These are phyloP conservation scores for Hymenochaete sp. DNA, from an alignment of 1,284 basidiomycete species.

Conservation along the genomic window DNA sequence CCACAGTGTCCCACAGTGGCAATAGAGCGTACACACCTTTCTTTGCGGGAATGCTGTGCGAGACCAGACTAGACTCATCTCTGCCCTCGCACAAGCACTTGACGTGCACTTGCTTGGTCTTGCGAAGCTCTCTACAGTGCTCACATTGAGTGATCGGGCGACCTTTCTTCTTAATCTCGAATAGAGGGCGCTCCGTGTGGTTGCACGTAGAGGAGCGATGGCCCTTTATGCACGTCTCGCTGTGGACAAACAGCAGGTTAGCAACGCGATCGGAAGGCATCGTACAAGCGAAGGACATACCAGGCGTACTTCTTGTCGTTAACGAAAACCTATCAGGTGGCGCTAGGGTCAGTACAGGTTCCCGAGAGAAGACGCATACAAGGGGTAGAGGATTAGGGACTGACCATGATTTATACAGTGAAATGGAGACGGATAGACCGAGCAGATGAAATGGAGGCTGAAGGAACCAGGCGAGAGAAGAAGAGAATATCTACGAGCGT, in stretches of 20 bases:
- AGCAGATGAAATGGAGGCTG: conserved; percentile 29
- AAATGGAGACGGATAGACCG: conserved; percentile 11
- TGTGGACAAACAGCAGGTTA: conserved; percentile 24
- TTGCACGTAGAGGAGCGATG: conserved; percentile 72
- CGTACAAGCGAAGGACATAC: conserved; percentile 32
- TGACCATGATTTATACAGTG: conserved; percentile 13
- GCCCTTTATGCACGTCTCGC: conserved; percentile 78
- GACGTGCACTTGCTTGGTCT: conserved; percentile 65
- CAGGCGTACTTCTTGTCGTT: conserved; percentile 77
- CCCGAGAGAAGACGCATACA: neutral
- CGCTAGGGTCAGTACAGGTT: neutral
- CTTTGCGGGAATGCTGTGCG: conserved; percentile 32
- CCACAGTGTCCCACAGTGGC: conserved; percentile 36
- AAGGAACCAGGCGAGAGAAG: no score
- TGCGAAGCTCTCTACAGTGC: conserved; percentile 67
- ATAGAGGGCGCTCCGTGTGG: conserved; percentile 68
- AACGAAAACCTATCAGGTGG: conserved; percentile 51
- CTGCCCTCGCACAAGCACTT: conserved; percentile 51
- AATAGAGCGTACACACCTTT: conserved; percentile 48
- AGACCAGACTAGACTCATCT: conserved; percentile 27
- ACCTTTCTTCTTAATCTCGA: conserved; percentile 77
- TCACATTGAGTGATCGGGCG: conserved; percentile 75
- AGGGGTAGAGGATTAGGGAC: conserved; percentile 6
- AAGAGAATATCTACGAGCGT: conserved; percentile 22
- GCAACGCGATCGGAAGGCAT: neutral